Base-by-base conservation (phyloP, 352 stramenopile species). In the Phytophthora pluvialis region DNA sequence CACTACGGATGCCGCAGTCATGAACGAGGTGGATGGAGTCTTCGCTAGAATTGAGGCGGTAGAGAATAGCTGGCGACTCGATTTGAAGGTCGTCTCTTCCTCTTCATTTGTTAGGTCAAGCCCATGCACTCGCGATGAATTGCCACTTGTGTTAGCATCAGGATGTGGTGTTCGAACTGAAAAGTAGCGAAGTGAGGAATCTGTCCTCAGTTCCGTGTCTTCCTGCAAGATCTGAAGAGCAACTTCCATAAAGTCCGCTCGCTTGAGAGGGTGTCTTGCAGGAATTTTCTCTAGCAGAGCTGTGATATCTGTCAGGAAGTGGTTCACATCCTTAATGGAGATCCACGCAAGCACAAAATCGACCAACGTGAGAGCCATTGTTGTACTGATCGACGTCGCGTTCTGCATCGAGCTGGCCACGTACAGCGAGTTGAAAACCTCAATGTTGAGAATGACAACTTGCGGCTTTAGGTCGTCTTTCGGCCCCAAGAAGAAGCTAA, bases 341-440 rank as follows among this genome's bases (percentile, higher is more conserved):
- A 73, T 38, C 45, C 60, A 80, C 1, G 72, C 58, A 4, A 81
- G 75, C 1, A 55, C 42, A 35, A 78, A 72, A 42, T 88, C 77
- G 2, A 83, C 42, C 0, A 43, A 21, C 13, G 73, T 75, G 8
- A 88, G 40, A 0, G 61, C 46, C 13, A 76, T 49, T 1, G 67
- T 74, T 3, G 76, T 80, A 4, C 35, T 64, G 3, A 70, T 65
- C 0, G 68, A 81, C 8, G 72, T 69, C 1, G 76, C 54, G 31
- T 66, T 79, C 28, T 81, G 69, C 77, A 88, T 83, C 11, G 67
- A 80, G 11, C 66, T 70, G 1, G 79, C 55, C 15, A 86, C 67
- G 21, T 70, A 88, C 1, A 88, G 46, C 13, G 79, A 38, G 43
- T 86, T 79, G 52, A 83, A 88, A n/a, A 88, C 54, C 49, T 88